Conservation (phyloP, 2,329 filamentous ascomycete species). For the Venturia pyrina region DNA sequence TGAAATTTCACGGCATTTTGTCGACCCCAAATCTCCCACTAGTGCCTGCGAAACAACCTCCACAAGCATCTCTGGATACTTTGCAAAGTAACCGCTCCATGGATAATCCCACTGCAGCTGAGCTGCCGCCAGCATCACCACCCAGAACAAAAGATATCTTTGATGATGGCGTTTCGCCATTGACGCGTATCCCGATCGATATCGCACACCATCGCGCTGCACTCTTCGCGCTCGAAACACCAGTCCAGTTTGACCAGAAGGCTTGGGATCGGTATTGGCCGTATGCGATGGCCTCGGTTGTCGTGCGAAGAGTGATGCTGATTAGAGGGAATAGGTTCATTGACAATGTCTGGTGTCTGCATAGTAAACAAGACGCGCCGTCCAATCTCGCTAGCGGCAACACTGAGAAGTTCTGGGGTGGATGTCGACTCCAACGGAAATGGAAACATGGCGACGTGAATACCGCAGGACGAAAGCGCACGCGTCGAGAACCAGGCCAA, state of each 20-base stretch:
- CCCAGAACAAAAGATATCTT: not conserved
- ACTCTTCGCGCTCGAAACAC: slow-evolving; percentile 17
- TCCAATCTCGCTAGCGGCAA: slow-evolving; percentile 12
- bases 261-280: slow-evolving; percentile 18
- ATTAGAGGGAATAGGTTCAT: slow-evolving; percentile 12
- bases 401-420: slow-evolving; percentile 17
- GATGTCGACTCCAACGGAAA: slow-evolving; percentile 17
- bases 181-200: slow-evolving; percentile 15
- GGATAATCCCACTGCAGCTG: not conserved
- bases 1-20: not conserved
- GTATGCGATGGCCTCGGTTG: not conserved
- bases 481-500: slow-evolving; percentile 14
- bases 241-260: slow-evolving; percentile 16
- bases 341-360: slow-evolving; percentile 19
- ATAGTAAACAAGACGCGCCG: slow-evolving; percentile 14
- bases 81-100: slow-evolving; percentile 1
- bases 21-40: not conserved
- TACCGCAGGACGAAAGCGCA: not conserved
- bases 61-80: not conserved
- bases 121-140: not conserved
- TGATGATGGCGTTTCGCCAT: slow-evolving; percentile 1
- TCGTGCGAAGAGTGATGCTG: not conserved
- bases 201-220: slow-evolving; percentile 16
- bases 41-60: not conserved
- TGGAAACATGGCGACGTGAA: slow-evolving; percentile 12